Base-by-base conservation (phyloP, 1,139 yeast species). In the Tardiomyces depauwii region DNA sequence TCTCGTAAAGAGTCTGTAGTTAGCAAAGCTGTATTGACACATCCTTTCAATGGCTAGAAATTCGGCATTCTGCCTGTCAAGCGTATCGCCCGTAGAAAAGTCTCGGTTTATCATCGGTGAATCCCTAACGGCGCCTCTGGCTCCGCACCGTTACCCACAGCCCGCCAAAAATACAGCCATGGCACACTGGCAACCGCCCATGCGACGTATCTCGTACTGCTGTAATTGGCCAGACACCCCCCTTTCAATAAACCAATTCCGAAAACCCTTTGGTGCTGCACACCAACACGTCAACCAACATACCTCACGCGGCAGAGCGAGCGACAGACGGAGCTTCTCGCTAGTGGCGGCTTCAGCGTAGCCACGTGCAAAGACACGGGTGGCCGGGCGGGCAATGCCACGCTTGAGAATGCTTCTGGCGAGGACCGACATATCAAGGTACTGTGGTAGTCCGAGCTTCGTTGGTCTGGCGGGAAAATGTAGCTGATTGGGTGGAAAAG, bases 271-370 rank as follows among this genome's bases (percentile, higher is more conserved):
- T n/a, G n/a, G n/a, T n/a, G n/a, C n/a, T n/a, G n/a, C n/a, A n/a
- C n/a, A n/a, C n/a, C n/a, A 54, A 57, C 43, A 50, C 53, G 46
- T 59, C 10, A 52, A 41, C 61, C 62, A 45, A 64, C 78, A 65
- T 57, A 81, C 79, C 68, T 81, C 80, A 68, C 83, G 88, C 54
- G 96, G 96, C 61, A 91, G 78, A 51, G 96, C 93, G 64, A 91
- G 79, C 46, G 95, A 85, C 63, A 93, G 77, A 68, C 81, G 85
- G 69, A 91, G 77, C 58, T 82, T 83, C 64, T 84, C 94, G 55
- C 85, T 71, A 49, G 82, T 75, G 49, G 80, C 82, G 55, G 85
- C 95, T 63, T 91, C 95, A 60, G 96, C 96, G 63, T 87, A 86
- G 52, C 83, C 74, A 80, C 57, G 36, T 5, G 36, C 5, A 30